phyloP scores from a whole-genome alignment of 73 alveolate genomes.

The Durusdinium trenchii region DNA sequence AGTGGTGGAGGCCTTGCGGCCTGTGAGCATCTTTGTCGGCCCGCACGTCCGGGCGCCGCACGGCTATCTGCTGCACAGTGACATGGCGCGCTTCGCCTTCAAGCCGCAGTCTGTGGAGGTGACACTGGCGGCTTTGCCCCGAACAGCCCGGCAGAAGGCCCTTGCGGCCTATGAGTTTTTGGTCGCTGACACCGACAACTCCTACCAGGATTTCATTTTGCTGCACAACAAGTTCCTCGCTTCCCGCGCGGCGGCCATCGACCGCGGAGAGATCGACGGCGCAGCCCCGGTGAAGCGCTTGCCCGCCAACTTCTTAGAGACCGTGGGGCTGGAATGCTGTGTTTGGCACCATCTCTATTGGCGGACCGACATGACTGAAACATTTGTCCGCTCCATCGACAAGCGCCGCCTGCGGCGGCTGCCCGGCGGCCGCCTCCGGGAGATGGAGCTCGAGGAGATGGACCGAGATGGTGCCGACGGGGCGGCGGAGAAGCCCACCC shows the following conservation, averaged over 20 bases:
- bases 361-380: constrained; percentile 9
- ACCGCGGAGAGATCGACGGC: background rate
- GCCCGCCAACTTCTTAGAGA: constrained; percentile 59
- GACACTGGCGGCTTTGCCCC: background rate
- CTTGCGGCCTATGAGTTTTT: background rate
- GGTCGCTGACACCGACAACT: background rate
- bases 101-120: background rate
- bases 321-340: background rate
- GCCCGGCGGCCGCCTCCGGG: background rate
- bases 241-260: background rate
- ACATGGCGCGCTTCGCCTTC: constrained; percentile 30
- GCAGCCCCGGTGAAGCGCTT: background rate
- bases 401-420: constrained; percentile 11
- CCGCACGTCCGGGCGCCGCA: background rate
- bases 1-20: constrained; percentile 23
- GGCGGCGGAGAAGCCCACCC: background rate
- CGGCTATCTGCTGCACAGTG: constrained; percentile 47
- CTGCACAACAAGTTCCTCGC: constrained; percentile 16
- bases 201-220: background rate
- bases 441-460: background rate
- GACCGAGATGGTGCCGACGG: background rate
- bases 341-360: constrained; percentile 58
- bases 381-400: constrained; percentile 8
- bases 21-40: background rate
- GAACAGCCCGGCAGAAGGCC: background rate